These are phyloP conservation scores for Neoboletus subvelutipes DNA, from an alignment of 768 basidiomycete genomes.

Conservation along the genomic window DNA sequence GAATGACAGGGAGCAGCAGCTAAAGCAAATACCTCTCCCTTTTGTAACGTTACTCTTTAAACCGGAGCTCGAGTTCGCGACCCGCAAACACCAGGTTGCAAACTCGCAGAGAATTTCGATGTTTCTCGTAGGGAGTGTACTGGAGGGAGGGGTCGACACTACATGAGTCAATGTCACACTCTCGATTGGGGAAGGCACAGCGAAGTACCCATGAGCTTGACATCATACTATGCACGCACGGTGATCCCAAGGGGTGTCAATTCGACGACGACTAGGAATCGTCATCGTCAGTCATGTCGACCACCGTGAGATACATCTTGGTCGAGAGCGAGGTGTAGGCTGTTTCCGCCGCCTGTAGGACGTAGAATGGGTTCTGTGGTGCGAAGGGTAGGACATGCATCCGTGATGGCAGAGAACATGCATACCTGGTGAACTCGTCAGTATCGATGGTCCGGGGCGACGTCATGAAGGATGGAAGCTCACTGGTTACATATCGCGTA, in stretches of 20 bases:
- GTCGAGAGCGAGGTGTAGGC: no score
- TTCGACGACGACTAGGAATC: background rate
- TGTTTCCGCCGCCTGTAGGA: no score
- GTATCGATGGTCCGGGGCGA: no score
- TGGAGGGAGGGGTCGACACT: conserved; percentile 46
- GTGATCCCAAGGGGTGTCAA: background rate
- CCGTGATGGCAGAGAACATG: no score
- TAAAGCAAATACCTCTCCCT: conserved; percentile 43
- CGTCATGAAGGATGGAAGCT: no score
- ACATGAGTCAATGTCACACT: background rate
- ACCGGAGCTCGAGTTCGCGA: conserved; percentile 51
- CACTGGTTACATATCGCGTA: no score
- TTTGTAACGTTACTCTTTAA: conserved; percentile 35
- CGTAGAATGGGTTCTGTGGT: no score
- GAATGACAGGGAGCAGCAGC: conserved; percentile 25
- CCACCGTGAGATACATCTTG: background rate
- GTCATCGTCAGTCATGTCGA: no score
- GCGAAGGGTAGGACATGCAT: no score
- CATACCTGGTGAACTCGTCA: no score
- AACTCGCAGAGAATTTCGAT: conserved; percentile 64
- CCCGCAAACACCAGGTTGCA: conserved; percentile 65
- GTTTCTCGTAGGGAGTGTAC: conserved; percentile 52
- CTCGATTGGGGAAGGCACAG: background rate
- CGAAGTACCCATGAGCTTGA: background rate
- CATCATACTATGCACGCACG: background rate